Evolutionary conservation across 345 rosid genomes (phyloP).

Genomic region (Eucalyptus pauciflora): DNA sequence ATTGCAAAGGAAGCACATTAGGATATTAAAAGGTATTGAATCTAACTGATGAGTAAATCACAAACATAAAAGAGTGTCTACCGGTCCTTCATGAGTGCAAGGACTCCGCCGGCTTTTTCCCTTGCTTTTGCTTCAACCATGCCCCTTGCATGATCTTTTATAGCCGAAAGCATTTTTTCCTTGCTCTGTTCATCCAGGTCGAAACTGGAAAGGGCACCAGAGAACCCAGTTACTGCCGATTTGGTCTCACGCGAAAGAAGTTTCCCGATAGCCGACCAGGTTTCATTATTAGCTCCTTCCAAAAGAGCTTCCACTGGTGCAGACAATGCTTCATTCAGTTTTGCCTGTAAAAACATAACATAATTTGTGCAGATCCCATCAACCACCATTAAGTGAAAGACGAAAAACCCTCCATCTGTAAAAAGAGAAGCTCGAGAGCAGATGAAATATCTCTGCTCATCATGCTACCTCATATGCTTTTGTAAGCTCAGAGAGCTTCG

Average conservation of each 20-base stretch:
- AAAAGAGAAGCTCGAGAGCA: not conserved
- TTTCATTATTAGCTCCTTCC: constrained; percentile 73
- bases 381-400: not conserved
- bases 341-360: constrained; percentile 33
- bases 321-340: constrained; percentile 57
- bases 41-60: not conserved
- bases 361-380: not conserved
- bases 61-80: constrained; percentile 4
- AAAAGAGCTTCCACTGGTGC: constrained; percentile 92
- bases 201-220: constrained; percentile 63
- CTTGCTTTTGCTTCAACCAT: constrained; percentile 81
- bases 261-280: constrained; percentile 88
- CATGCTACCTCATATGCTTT: constrained; percentile 60
- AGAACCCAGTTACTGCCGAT: constrained; percentile 59
- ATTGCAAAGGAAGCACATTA: not conserved
- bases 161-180: constrained; percentile 46
- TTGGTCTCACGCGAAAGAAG: constrained; percentile 56
- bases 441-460: not conserved
- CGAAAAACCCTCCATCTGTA: not conserved
- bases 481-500: constrained; percentile 74
- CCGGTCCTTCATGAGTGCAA: constrained; percentile 95
- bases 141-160: constrained; percentile 55
- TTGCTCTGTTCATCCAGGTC: constrained; percentile 57
- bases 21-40: not conserved
- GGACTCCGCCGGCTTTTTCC: constrained; percentile 85